Evolutionary conservation across 805 yeast species (phyloP).

Genomic region (Candida schatavii): DNA sequence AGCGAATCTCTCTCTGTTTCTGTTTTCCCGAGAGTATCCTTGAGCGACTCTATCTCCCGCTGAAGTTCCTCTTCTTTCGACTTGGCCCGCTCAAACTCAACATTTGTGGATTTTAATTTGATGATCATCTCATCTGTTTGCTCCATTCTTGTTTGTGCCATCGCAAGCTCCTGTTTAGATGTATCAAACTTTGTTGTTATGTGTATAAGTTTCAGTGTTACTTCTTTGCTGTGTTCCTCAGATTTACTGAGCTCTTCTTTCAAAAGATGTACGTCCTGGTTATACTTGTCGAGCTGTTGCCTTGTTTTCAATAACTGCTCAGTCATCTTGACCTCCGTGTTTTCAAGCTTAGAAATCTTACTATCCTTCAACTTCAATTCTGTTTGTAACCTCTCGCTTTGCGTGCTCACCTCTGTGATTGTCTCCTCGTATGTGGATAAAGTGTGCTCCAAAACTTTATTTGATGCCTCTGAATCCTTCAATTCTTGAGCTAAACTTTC

Average conservation of each 20-base stretch:
- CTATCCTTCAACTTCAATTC: background rate
- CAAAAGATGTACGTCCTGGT: constrained; percentile 1
- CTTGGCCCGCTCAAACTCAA: background rate
- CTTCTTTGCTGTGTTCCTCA: constrained; percentile 3
- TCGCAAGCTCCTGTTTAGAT: background rate
- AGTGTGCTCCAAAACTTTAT: background rate
- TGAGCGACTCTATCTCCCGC: background rate
- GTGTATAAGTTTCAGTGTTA: too few species aligned
- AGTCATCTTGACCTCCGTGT: constrained; percentile 1
- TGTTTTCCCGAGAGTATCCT: background rate
- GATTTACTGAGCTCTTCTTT: background rate
- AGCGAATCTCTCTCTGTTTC: background rate
- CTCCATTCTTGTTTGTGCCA: background rate
- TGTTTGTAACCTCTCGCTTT: background rate
- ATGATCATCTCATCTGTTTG: background rate
- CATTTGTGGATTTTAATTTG: background rate
- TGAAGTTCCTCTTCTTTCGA: background rate
- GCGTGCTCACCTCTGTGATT: background rate
- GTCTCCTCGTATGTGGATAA: constrained; percentile 1
- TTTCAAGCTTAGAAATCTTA: background rate
- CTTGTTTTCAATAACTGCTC: background rate
- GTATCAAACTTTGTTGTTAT: background rate
- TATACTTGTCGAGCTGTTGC: background rate
- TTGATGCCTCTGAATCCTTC: background rate
- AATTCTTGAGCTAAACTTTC: background rate